A percentile compares a stretch with the other conserved stretches of the same genome.
phyloP scores from a whole-genome alignment of 2,329 filamentous ascomycete genomes.

The Leptographium galeiforme region DNA sequence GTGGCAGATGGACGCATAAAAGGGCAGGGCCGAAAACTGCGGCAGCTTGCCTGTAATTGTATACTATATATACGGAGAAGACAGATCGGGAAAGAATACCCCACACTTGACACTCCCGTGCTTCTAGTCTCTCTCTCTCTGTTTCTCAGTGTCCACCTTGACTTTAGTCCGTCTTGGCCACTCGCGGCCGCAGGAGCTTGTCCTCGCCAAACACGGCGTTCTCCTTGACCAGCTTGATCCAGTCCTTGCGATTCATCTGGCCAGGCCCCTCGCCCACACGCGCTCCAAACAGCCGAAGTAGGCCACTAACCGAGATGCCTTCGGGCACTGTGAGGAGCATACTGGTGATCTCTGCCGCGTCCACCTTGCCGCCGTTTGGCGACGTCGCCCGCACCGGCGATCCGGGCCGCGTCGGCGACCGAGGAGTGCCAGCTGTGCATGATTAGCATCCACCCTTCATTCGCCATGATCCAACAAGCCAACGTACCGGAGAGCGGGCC shows the following conservation, averaged over 20 bases:
- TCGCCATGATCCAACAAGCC: not conserved
- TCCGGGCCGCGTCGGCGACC: conserved; percentile 10
- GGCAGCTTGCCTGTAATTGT: no score
- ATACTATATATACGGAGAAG: no score
- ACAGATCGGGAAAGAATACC: no score
- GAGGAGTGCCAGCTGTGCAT: conserved; percentile 10
- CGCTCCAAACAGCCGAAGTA: conserved; percentile 40
- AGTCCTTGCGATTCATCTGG: conserved; percentile 38
- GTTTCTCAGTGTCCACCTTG: no score
- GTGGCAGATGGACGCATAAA: conserved; percentile 74
- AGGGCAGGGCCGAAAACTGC: not conserved
- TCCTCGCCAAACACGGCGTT: conserved; percentile 41
- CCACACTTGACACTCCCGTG: no score
- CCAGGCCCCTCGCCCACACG: conserved; percentile 39
- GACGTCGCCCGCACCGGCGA: conserved; percentile 19
- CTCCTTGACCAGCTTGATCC: conserved; percentile 45
- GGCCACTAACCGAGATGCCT: conserved; percentile 39
- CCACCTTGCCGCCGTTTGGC: conserved; percentile 23
- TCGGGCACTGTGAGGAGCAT: conserved; percentile 33
- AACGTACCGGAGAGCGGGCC: conserved; percentile 3
- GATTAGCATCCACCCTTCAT: not conserved
- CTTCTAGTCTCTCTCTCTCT: no score
- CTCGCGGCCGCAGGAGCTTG: conserved; percentile 31
- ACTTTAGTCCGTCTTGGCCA: not conserved
- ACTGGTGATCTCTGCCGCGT: conserved; percentile 39